Evolutionary conservation across 2,329 filamentous ascomycete species (phyloP).

Genomic region (Daldinia sp.): DNA sequence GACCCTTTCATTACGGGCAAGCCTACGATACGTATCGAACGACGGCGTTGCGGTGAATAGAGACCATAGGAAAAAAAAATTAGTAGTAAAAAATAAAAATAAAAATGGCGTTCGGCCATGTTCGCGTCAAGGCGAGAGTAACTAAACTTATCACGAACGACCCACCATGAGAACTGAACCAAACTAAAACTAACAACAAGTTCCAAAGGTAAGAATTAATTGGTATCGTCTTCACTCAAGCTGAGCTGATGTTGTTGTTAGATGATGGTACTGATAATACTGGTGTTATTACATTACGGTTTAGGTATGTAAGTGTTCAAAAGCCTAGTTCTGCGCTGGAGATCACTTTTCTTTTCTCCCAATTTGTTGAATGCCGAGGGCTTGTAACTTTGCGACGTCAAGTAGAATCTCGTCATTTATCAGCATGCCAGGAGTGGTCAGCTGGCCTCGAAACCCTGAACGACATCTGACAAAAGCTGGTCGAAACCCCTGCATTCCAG

Average conservation of each 20-base stretch:
- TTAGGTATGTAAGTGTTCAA: constrained; percentile 5
- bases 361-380: constrained; percentile 34
- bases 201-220: constrained; percentile 33
- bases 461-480: constrained; percentile 41
- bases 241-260: constrained; percentile 24
- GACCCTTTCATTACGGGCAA: constrained; percentile 33
- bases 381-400: constrained; percentile 29
- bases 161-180: constrained; percentile 19
- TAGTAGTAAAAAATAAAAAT: neutral
- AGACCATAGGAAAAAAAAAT: neutral
- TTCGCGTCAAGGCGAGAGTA: neutral
- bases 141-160: constrained; percentile 12
- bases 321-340: constrained; percentile 26
- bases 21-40: constrained; percentile 22
- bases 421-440: constrained; percentile 45
- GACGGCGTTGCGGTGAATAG: constrained; percentile 41
- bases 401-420: constrained; percentile 35
- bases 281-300: neutral
- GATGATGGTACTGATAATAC: neutral
- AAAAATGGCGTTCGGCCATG: constrained; percentile 13
- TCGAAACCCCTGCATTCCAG: constrained; percentile 44
- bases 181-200: constrained; percentile 35
- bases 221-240: constrained; percentile 29
- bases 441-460: constrained; percentile 45
- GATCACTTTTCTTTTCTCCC: constrained; percentile 12